Evolutionary conservation across 768 basidiomycete genomes (phyloP).

Genomic region (Lactarius akahatsu): DNA sequence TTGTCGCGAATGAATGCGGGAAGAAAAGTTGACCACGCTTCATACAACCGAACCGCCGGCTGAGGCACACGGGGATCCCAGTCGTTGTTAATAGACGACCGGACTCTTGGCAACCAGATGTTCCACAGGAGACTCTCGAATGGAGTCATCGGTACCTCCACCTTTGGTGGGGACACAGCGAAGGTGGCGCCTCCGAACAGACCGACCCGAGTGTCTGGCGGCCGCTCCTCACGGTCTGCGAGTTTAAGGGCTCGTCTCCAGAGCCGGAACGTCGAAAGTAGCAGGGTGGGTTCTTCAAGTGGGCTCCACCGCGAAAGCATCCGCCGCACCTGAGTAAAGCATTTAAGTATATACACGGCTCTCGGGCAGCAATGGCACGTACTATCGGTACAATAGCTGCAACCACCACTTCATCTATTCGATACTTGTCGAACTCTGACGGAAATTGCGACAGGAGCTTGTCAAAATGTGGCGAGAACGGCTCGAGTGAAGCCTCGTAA

Average conservation of each 20-base stretch:
- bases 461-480: conserved; percentile 71
- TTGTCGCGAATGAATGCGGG: conserved; percentile 94
- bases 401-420: conserved; percentile 89
- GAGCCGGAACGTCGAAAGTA: conserved; percentile 61
- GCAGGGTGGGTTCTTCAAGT: conserved; percentile 65
- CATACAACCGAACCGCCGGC: conserved; percentile 79
- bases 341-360: not conserved
- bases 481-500: conserved; percentile 71
- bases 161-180: conserved; percentile 34
- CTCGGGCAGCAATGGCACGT: conserved; percentile 29
- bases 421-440: conserved; percentile 72
- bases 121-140: conserved; percentile 95
- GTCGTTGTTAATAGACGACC: conserved; percentile 91
- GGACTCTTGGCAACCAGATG: conserved; percentile 92
- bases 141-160: conserved; percentile 79
- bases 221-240: conserved; percentile 44
- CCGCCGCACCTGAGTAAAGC: conserved; percentile 53
- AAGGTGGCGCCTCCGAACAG: conserved; percentile 52
- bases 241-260: conserved; percentile 73
- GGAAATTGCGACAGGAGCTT: conserved; percentile 68
- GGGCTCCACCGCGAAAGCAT: conserved; percentile 82
- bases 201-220: conserved; percentile 48
- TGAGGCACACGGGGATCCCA: conserved; percentile 77
- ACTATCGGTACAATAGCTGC: conserved; percentile 84
- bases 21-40: conserved; percentile 83